A percentile compares a stretch with the other conserved stretches of the same genome.
These are phyloP conservation scores for Rhodotorula glutinis DNA, from an alignment of 1,284 basidiomycete genomes.

Conservation along the genomic window DNA sequence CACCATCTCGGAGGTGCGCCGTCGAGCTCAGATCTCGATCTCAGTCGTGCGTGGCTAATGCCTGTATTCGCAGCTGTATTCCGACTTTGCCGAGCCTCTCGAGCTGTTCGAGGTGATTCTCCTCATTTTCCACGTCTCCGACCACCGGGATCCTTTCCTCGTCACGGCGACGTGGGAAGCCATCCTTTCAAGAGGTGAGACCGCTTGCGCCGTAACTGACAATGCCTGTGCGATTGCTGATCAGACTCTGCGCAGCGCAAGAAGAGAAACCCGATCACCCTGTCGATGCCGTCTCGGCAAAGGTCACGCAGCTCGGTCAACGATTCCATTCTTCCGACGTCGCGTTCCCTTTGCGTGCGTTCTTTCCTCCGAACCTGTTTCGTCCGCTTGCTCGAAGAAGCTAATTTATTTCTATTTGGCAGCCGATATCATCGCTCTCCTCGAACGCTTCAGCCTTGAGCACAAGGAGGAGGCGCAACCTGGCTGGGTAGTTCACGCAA, in stretches of 20 bases:
- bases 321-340: slow-evolving; percentile 87
- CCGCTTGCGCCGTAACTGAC: background rate
- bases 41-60: background rate
- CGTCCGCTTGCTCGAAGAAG: background rate
- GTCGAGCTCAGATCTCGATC: background rate
- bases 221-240: slow-evolving; percentile 35
- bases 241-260: slow-evolving; percentile 48
- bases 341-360: slow-evolving; percentile 78
- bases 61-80: slow-evolving; percentile 60
- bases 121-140: slow-evolving; percentile 87
- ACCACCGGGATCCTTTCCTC: slow-evolving; percentile 78
- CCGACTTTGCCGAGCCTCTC: slow-evolving; percentile 82
- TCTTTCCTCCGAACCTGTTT: background rate
- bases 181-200: slow-evolving; percentile 67
- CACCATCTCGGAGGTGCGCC: slow-evolving; percentile 51
- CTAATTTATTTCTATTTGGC: background rate
- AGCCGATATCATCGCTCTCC: slow-evolving; percentile 67
- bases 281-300: slow-evolving; percentile 62
- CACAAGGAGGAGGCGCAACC: slow-evolving; percentile 57
- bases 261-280: slow-evolving; percentile 55
- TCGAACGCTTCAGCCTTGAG: slow-evolving; percentile 66
- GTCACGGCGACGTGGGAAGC: slow-evolving; percentile 83
- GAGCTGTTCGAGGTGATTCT: slow-evolving; percentile 80
- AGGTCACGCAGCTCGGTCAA: slow-evolving; percentile 68
- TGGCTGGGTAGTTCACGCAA: slow-evolving; percentile 74